Evolutionary conservation across 495 filamentous ascomycete genomes (phyloP), one percentile per base, ranked within the genome.

Genomic region (Eremomyces bilateralis): DNA sequence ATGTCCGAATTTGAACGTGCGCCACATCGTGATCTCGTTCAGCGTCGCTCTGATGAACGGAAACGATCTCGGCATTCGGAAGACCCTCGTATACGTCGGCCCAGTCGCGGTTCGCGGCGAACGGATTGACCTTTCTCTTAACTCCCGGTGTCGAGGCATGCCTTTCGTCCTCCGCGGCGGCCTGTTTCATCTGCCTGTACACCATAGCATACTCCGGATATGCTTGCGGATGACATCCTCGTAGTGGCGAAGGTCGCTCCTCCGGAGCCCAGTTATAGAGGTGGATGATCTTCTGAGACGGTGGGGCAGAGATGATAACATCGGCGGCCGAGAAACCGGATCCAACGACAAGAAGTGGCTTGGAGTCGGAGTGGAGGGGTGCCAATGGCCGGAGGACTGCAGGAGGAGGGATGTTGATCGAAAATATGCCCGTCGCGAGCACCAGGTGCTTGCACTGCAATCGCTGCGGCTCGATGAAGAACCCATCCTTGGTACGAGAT

Each of bases 131-230:
- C 1, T 58, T 60, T n/a, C 56, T 54, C 6, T 45, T 45, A 13
- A 48, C 40, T 38, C 20, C 46, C 41, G 20, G 36, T 11, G 8
- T 36, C 16, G 25, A n/a, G 33, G 13, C 4, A 4, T 40, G 16
- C 13, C 42, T 41, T 3, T 8, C n/a, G 2, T 49, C 39, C 13
- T 50, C 33, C 10, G 58, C 41, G 1, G 57, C 60, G 2, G 67
- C 60, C 4, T 58, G 49, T 48, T 69, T 75, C 72, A 77, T 77
- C 16, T 63, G 53, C 13, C 67, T 58, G 42, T 77, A 76, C 6
- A 77, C 56, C 28, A 60, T 54, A 0, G 72, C 69, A 44, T 77
- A 75, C 36, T 76, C 72, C 0, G 72, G 72, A 42, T 77, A 77
- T 22, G 70, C 72, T 13, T 65, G 57, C 25, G 66, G 60, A 49